Conservation (phyloP, 805 yeast genomes). For the Yamadazyma takamatsuzukensis region DNA sequence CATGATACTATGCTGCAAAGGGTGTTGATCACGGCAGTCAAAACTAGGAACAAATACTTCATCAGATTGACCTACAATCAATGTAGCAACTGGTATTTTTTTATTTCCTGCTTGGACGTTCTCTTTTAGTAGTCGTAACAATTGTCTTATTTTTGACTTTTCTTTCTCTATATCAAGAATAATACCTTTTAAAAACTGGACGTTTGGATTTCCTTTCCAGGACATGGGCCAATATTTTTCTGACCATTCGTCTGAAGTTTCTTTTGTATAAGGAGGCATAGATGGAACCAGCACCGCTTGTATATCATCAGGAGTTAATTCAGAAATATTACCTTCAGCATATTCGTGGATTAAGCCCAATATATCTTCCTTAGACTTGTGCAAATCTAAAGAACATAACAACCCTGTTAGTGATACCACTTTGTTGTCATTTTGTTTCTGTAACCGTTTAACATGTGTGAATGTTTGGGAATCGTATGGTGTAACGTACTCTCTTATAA, state of each 20-base stretch:
- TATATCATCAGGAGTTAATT: slow-evolving; percentile 10
- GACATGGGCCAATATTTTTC: slow-evolving; percentile 75
- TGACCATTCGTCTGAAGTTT: slow-evolving; percentile 66
- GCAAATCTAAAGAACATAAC: slow-evolving; percentile 41
- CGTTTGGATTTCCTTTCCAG: slow-evolving; percentile 91
- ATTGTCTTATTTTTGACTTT: slow-evolving; percentile 17
- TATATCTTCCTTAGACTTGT: slow-evolving; percentile 20
- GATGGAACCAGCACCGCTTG: slow-evolving; percentile 46
- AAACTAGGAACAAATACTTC: slow-evolving; percentile 39
- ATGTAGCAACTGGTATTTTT: slow-evolving; percentile 49
- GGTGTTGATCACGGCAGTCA: slow-evolving; percentile 31
- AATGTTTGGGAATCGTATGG: slow-evolving; percentile 24
- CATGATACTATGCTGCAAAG: slow-evolving; percentile 75
- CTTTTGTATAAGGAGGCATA: slow-evolving; percentile 67
- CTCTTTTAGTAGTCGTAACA: slow-evolving; percentile 3
- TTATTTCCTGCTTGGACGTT: slow-evolving; percentile 1
- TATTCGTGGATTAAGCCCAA: slow-evolving; percentile 16
- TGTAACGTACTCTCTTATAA: slow-evolving; percentile 23
- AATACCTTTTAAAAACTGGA: slow-evolving; percentile 61
- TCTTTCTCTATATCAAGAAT: slow-evolving; percentile 46
- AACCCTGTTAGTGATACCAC: slow-evolving; percentile 31
- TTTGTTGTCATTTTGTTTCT: slow-evolving; percentile 21
- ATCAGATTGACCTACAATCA: slow-evolving; percentile 56
- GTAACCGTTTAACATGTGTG: slow-evolving; percentile 54
- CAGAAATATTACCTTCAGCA: slow-evolving; percentile 7